phyloP scores from a whole-genome alignment of 1,284 basidiomycete species.

The Somion occarium region DNA sequence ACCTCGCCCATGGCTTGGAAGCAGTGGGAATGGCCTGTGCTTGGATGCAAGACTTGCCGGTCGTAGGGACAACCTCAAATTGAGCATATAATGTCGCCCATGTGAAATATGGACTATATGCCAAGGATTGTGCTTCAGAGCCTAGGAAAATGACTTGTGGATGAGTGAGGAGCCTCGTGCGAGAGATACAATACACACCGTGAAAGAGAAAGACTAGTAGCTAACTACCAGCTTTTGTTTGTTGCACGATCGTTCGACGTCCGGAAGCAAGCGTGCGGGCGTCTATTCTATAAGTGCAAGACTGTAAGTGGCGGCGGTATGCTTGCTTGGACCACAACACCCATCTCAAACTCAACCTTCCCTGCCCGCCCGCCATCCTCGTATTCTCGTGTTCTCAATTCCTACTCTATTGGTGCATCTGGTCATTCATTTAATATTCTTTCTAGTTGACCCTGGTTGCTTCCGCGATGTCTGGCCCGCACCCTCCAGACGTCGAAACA shows the following conservation, averaged over 20 bases:
- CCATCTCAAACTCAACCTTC: not conserved
- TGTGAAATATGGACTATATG: not conserved
- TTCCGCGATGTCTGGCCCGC: slow-evolving; percentile 8
- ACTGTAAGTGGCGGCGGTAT: too few species aligned
- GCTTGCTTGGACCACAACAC: not conserved
- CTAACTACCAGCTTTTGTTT: too few species aligned
- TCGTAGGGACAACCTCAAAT: not conserved
- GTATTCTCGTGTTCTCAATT: not conserved
- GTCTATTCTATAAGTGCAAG: too few species aligned
- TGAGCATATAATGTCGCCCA: not conserved
- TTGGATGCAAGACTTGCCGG: not conserved
- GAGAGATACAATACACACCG: not conserved
- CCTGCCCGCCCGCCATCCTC: not conserved
- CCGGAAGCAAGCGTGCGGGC: too few species aligned
- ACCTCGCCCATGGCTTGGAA: too few species aligned
- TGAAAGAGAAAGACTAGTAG: too few species aligned
- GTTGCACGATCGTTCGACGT: too few species aligned
- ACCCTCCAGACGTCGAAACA: slow-evolving; percentile 34
- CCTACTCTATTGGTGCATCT: not conserved
- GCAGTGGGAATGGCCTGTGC: not conserved
- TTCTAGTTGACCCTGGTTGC: too few species aligned
- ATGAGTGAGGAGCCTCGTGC: not conserved
- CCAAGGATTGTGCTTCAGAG: too few species aligned
- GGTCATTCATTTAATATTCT: not conserved
- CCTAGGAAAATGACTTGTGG: not conserved